Evolutionary conservation across 106 monocot species (phyloP).

Genomic region (Dendrobium catenatum): DNA sequence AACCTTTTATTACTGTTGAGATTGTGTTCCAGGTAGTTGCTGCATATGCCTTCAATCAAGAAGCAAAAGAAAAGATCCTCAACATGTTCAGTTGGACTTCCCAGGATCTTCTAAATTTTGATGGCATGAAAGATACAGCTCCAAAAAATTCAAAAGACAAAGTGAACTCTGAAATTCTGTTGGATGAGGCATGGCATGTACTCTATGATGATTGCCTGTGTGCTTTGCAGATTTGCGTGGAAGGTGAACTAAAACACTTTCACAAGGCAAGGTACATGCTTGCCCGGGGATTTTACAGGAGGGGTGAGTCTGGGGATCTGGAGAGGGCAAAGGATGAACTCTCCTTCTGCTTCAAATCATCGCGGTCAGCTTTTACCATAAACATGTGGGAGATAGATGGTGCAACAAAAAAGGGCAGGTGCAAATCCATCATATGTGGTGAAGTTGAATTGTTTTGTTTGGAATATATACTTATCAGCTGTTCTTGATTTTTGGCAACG

Average conservation of each 20-base stretch:
- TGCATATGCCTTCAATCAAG: conserved; percentile 54
- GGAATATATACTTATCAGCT: neutral
- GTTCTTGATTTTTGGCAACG: neutral
- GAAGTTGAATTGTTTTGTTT: neutral
- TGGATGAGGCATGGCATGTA: conserved; percentile 75
- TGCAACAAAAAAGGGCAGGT: conserved; percentile 67
- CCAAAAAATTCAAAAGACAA: conserved; percentile 27
- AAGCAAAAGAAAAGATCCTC: conserved; percentile 47
- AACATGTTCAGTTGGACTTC: conserved; percentile 42
- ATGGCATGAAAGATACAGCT: conserved; percentile 16
- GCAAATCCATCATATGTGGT: neutral
- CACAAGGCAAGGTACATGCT: conserved; percentile 88
- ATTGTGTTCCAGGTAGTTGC: conserved; percentile 49
- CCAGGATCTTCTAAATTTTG: conserved; percentile 27
- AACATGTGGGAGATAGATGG: conserved; percentile 99
- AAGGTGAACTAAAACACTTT: conserved; percentile 97
- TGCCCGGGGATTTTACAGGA: conserved; percentile 73
- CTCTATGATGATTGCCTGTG: conserved; percentile 81
- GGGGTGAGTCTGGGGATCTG: conserved; percentile 56
- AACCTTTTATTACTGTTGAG: neutral
- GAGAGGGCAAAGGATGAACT: conserved; percentile 93
- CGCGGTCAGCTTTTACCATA: conserved; percentile 82
- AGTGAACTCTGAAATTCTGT: conserved; percentile 25
- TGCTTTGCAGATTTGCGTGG: conserved; percentile 67
- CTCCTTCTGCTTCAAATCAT: conserved; percentile 92